Base-by-base conservation (phyloP, 331 rosid genomes). In the Quercus tomentella region DNA sequence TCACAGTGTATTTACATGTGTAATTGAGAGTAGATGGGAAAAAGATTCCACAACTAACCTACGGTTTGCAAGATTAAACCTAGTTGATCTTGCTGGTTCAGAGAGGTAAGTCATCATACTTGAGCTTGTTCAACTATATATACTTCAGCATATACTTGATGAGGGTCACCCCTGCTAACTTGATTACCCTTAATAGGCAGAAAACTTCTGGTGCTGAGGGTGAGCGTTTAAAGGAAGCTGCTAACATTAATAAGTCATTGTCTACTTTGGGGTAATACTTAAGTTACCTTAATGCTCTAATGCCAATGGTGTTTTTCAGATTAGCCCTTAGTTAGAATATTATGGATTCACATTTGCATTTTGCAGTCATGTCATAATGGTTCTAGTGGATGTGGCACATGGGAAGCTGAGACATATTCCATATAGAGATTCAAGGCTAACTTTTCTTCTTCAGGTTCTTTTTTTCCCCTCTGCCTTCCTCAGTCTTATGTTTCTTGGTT, bases 181-280 rank as follows among this genome's bases (percentile, higher is more conserved):
- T 37, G 77, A 26, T 63, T 43, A 17, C 37, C 79, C 73, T 69
- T 77, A 79, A 91, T 79, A 96, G 99, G 91, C 99, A 96, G 84
- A 96, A 96, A 87, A 88, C 89, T 88, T 96, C 99, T 30, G 99
- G 98, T 66, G 99, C 97, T 67, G 99, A 96, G 88, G 99, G 99
- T 21, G 99, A 96, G 89, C 97, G 99, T 26, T 85, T 96, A 77
- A 96, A 91, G 89, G 99, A 96, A 86, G 99, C 99, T 8, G 99
- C 99, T 65, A 96, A 74, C 76, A 96, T 96, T 62, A 96, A 96
- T 84, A 96, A 91, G 83, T 96, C 99, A 35, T 78, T 96, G 79
- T 96, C 99, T 65, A 93, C 99, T 68, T 88, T 96, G 75, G 99
- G 99, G 99, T 96, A 83, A 35, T 66, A 74, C 30, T 35, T 1